Evolutionary conservation across 1,284 basidiomycete genomes (phyloP), one percentile per base, ranked within the genome.

Genomic region (Coniophora puteana): DNA sequence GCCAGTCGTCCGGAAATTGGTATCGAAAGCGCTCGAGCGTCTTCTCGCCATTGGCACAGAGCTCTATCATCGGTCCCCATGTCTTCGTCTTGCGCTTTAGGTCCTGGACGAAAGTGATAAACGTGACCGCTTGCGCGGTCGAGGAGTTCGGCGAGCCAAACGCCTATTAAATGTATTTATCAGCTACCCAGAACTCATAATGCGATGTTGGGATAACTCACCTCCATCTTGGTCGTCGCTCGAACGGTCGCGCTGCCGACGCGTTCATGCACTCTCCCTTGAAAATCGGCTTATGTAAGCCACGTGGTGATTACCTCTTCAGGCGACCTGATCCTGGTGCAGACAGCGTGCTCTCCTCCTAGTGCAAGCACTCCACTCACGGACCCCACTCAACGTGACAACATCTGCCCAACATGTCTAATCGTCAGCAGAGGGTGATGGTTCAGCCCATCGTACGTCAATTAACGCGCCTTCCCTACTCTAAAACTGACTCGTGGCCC

Each of bases 61-160:
- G 79, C 47, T 93, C 91, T 59, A 99, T 93, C 77, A 95, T 89
- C 13, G 93, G 91, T n/a, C 83, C 86, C 96, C 96, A 99, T 77
- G 83, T 78, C 67, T 93, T 90, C 44, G 92, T 90, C 72, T 94
- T 96, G 61, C 89, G 86, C 72, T 98, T 98, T 52, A 99, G 80
- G 71, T 98, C 94, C 67, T 99, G 95, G 1, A 99, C 94, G 60
- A 97, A 97, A 18, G 96, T 99, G 66, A 99, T 98, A 67, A 99
- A 97, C 1, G 91, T 88, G 51, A 99, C 96, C 59, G 96, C 93
- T 48, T 94, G 93, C 28, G 94, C 95, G 58, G 96, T 99, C 41
- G 85, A 88, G 22, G 85, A 89, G 58, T 85, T 88, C 45, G 58
- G 60, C 62, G 67, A 71, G 71, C 78, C 72, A 64, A 80, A 78